Percentiles rank a stretch among this genome's conserved stretches.
These are phyloP conservation scores for Lepidium sativum DNA, from an alignment of 345 rosid genomes.

Conservation along the genomic window DNA sequence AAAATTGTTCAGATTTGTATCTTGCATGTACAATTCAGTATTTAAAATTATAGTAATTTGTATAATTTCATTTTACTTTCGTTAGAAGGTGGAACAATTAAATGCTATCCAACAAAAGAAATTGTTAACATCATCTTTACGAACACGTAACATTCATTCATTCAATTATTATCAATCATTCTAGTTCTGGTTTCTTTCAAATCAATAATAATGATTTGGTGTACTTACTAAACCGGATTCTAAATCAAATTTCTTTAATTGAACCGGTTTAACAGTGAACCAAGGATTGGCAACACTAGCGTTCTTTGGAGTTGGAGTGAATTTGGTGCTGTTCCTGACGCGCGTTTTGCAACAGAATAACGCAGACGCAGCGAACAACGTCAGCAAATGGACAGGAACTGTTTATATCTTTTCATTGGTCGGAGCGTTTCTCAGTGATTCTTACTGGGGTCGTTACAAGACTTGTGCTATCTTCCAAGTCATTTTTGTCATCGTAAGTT, in stretches of 20 bases:
- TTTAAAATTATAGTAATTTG: background rate
- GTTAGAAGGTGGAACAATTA: conserved; percentile 22
- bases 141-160: conserved; percentile 24
- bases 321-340: conserved; percentile 87
- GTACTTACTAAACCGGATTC: conserved; percentile 6
- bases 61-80: background rate
- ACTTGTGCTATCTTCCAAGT: conserved; percentile 94
- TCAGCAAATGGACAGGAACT: conserved; percentile 99
- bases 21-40: background rate
- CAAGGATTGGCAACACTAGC: conserved; percentile 97
- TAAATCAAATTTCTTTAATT: background rate
- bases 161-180: conserved; percentile 23
- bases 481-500: conserved; percentile 85
- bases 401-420: conserved; percentile 97
- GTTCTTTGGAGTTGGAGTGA: conserved; percentile 97
- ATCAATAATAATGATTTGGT: background rate
- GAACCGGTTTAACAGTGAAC: conserved; percentile 54
- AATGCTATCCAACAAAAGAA: conserved; percentile 21
- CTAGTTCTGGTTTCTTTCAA: conserved; percentile 19
- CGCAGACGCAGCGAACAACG: conserved; percentile 95
- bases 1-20: background rate
- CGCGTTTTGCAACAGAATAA: conserved; percentile 86
- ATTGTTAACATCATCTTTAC: conserved; percentile 25
- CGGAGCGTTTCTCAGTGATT: conserved; percentile 95
- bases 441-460: conserved; percentile 99